Percentiles rank a stretch among this genome's conserved stretches.
These are phyloP conservation scores for Quercus mongolica DNA, from an alignment of 306 rosid genomes.

Conservation along the genomic window DNA sequence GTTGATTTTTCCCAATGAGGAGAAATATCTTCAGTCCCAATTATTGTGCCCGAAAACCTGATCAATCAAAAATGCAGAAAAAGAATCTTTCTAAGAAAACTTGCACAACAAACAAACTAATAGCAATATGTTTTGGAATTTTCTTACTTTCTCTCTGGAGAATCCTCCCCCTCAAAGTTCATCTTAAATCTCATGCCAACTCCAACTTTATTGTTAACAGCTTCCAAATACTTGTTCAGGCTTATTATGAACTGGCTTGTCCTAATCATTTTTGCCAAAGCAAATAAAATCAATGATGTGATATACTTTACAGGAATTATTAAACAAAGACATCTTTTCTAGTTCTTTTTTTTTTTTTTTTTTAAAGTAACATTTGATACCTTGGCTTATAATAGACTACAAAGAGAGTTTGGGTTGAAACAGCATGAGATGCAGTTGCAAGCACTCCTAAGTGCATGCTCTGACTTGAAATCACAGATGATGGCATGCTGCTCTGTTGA, in stretches of 20 bases:
- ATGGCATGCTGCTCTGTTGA: constrained; percentile 80
- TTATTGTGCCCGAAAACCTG: constrained; percentile 88
- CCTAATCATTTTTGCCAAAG: constrained; percentile 35
- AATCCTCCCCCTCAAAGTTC: constrained; percentile 92
- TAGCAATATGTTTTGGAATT: background rate
- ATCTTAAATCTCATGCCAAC: constrained; percentile 84
- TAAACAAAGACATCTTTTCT: background rate
- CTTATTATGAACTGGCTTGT: constrained; percentile 75
- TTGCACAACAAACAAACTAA: background rate
- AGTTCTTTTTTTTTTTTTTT: background rate
- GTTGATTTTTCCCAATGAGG: constrained; percentile 68
- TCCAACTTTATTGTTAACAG: constrained; percentile 44
- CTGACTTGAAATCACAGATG: constrained; percentile 90
- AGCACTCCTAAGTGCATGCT: constrained; percentile 98
- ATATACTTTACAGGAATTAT: constrained; percentile 2
- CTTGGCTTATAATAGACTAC: constrained; percentile 87
- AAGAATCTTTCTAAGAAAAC: constrained; percentile 17
- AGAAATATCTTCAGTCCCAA: constrained; percentile 78
- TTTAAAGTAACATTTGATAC: constrained; percentile 28
- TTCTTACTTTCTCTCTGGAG: constrained; percentile 78
- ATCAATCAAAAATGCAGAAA: constrained; percentile 15
- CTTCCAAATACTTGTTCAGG: constrained; percentile 64
- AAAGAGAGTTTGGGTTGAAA: constrained; percentile 69
- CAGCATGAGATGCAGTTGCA: constrained; percentile 97
- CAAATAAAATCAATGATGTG: constrained; percentile 16